Percentiles rank a stretch among this genome's conserved stretches.
Conservation (phyloP, 345 rosid genomes). For the Linum lewisii region DNA sequence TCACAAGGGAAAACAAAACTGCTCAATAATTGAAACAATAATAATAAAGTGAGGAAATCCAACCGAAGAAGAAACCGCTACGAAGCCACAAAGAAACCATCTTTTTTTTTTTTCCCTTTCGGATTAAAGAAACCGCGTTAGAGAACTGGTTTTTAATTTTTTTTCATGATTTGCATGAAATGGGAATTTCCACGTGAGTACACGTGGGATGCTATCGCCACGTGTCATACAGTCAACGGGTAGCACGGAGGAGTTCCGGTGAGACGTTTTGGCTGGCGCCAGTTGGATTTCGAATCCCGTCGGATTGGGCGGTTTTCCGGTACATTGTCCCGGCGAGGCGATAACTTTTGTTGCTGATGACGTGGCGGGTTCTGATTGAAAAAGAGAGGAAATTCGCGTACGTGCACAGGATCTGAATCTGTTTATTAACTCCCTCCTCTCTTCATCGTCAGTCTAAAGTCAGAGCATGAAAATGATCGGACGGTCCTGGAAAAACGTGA, state of each 20-base stretch:
- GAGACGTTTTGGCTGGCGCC: background rate
- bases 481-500: background rate
- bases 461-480: background rate
- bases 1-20: too few species aligned
- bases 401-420: background rate
- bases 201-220: slow-evolving; percentile 19
- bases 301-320: too few species aligned
- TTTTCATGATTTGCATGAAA: slow-evolving; percentile 11
- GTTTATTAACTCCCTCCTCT: background rate
- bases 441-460: background rate
- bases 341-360: background rate
- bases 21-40: too few species aligned
- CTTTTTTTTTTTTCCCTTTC: too few species aligned
- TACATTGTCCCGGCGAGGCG: too few species aligned
- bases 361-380: background rate
- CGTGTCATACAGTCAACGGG: background rate
- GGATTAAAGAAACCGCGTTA: too few species aligned
- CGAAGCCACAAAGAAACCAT: too few species aligned
- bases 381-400: background rate
- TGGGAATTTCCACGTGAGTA: slow-evolving; percentile 18
- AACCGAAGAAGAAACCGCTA: too few species aligned
- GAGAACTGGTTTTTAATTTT: too few species aligned
- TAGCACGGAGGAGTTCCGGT: background rate
- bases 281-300: too few species aligned
- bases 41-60: too few species aligned